Evolutionary conservation across 805 yeast genomes (phyloP).

Genomic region (Metschnikowia matae): DNA sequence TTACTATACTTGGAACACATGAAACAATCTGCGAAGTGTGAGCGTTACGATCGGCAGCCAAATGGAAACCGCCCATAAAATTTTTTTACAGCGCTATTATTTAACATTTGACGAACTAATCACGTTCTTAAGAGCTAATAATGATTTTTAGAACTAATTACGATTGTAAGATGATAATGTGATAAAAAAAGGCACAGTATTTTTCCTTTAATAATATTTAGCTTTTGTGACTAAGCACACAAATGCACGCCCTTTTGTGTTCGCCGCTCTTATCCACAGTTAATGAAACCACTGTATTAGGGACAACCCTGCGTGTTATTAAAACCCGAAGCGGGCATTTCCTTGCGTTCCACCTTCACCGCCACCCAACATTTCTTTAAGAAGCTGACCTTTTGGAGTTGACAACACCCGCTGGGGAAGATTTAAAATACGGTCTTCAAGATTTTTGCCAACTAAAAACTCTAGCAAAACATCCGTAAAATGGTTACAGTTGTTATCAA

Average conservation of each 20-base stretch:
- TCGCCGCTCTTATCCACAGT: slow-evolving; percentile 1
- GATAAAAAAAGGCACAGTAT: neutral
- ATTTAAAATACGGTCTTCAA: slow-evolving; percentile 50
- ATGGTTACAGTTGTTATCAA: slow-evolving; percentile 65
- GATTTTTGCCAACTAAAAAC: slow-evolving; percentile 51
- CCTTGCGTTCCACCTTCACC: slow-evolving; percentile 13
- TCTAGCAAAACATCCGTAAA: slow-evolving; percentile 56
- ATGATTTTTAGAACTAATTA: neutral
- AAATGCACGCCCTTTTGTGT: neutral
- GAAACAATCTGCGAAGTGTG: neutral
- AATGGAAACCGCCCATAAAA: neutral
- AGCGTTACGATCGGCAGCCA: neutral
- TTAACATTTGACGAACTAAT: too few relatives aligned
- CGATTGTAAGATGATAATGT: neutral
- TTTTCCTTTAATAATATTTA: neutral
- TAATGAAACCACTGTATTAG: neutral
- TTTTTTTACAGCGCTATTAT: too few relatives aligned
- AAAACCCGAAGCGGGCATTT: slow-evolving; percentile 15
- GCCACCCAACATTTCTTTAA: slow-evolving; percentile 31
- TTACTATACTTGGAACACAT: neutral
- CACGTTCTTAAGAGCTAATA: too few relatives aligned
- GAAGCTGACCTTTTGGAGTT: slow-evolving; percentile 34
- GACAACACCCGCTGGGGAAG: slow-evolving; percentile 50
- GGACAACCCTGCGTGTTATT: neutral
- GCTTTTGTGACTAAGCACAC: neutral